Evolutionary conservation across 805 yeast genomes (phyloP).

Genomic region (Myxozyma sirexii): DNA sequence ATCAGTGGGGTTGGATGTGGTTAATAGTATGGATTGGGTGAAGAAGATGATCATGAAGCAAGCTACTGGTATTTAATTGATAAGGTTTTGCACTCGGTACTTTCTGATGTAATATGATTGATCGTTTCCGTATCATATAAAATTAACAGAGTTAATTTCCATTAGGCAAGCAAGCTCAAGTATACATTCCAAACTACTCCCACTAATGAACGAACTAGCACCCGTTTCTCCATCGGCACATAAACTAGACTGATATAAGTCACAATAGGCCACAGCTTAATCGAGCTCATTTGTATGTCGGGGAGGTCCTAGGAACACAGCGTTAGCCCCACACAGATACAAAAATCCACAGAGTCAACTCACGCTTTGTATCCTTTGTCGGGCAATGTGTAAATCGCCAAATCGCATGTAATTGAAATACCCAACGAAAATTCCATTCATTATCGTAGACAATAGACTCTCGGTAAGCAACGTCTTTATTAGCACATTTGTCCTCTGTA

Average conservation of each 20-base stretch:
- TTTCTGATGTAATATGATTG: too few species aligned
- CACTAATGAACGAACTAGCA: slow-evolving; percentile 17
- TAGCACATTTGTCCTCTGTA: slow-evolving; percentile 10
- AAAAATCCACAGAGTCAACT: too few species aligned
- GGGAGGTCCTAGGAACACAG: slow-evolving; percentile 14
- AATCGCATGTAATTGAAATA: slow-evolving; percentile 4
- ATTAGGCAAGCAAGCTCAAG: slow-evolving; percentile 9
- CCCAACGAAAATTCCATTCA: slow-evolving; percentile 19
- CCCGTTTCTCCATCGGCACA: slow-evolving; percentile 13
- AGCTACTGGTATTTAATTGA: slow-evolving; percentile 47
- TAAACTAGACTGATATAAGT: slow-evolving; percentile 12
- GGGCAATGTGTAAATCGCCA: slow-evolving; percentile 10
- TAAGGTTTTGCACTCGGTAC: too few species aligned
- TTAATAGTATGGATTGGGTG: slow-evolving; percentile 64
- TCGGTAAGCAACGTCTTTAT: slow-evolving; percentile 19
- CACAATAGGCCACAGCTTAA: slow-evolving; percentile 24
- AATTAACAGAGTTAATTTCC: too few species aligned
- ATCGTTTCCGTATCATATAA: too few species aligned
- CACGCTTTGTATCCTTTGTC: slow-evolving; percentile 2
- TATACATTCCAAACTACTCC: slow-evolving; percentile 23
- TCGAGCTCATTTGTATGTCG: slow-evolving; percentile 17
- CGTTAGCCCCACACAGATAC: too few species aligned
- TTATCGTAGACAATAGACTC: slow-evolving; percentile 14
- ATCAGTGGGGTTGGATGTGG: slow-evolving; percentile 70
- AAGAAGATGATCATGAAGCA: slow-evolving; percentile 70